Base-by-base conservation (phyloP, 169 alveolate genomes). In the Plasmodium coatneyi region DNA sequence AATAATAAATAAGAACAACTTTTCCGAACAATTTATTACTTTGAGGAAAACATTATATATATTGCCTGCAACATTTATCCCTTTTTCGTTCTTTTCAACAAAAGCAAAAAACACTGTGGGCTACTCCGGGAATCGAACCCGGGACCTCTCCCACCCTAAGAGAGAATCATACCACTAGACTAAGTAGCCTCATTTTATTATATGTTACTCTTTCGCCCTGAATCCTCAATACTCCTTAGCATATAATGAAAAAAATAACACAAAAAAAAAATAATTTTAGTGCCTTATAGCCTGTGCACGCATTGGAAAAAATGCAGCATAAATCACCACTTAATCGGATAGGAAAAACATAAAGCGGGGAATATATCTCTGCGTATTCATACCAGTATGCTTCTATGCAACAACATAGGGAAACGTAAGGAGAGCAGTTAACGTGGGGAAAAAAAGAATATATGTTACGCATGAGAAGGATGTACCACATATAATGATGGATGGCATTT, bases 141-240 rank as follows among this genome's bases (percentile, higher is more conserved):
- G 99, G 99, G 99, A 98, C 99, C 99, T 98, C 99, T 98, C 99
- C 99, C 99, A 98, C 99, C 99, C 99, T 98, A 98, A 98, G 99
- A 99, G 99, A 98, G 99, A 98, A 98, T 98, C 99, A 97, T 98
- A 98, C 99, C 99, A 98, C 99, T 98, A 98, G 99, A 98, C 99
- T 97, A 96, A 96, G 97, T 96, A 93, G 95, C 97, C 97, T 80
- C 70, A 54, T 39, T 30, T 71, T 66, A 66, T 34, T 54, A 22
- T 0, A 14, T 86, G 1, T 19, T 49, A 30, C 46, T 82, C 36
- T 43, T 82, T 66, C 76, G 36, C 76, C 30, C 41, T 66, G 22
- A 66, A 66, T 9, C 14, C 7, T 6, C 3, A 10, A 4, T 3
- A 10, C 5, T 5, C 36, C n/a, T 9, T 0, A 25, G 1, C 76